Evolutionary conservation across 495 filamentous ascomycete species (phyloP).

Genomic region (Penicillium goetzii): DNA sequence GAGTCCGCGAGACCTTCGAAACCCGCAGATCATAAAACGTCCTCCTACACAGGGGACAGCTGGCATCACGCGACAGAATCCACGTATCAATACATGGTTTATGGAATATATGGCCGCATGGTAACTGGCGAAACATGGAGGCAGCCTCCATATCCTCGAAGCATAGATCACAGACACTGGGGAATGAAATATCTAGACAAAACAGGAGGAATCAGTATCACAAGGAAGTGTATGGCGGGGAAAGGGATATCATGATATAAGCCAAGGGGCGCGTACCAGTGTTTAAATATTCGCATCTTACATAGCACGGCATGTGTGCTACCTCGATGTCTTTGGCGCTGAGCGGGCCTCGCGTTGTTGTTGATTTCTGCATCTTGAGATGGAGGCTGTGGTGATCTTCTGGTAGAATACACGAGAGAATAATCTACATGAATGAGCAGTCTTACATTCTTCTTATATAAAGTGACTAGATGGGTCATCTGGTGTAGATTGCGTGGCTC

Average conservation of each 20-base stretch:
- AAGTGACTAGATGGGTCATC: neutral
- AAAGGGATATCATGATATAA: neutral
- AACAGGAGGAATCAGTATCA: neutral
- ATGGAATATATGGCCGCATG: constrained; percentile 9
- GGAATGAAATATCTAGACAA: neutral
- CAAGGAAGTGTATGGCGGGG: neutral
- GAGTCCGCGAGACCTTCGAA: neutral
- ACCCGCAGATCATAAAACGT: constrained; percentile 2
- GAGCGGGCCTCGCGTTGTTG: neutral
- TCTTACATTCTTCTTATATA: neutral
- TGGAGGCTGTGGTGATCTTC: neutral
- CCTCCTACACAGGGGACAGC: neutral
- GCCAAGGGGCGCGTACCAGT: neutral
- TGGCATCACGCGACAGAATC: constrained; percentile 4
- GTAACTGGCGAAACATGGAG: constrained; percentile 8
- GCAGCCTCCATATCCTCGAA: neutral
- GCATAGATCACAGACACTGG: constrained; percentile 4
- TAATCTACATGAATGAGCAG: neutral
- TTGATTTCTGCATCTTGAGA: constrained; percentile 4
- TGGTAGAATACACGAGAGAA: neutral
- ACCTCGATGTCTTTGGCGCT: constrained; percentile 1
- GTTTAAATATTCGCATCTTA: constrained; percentile 3
- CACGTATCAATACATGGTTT: neutral
- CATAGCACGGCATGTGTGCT: neutral
- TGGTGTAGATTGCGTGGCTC: neutral